Conservation (phyloP, 805 yeast genomes). For the Monosporozyma siamensis region DNA sequence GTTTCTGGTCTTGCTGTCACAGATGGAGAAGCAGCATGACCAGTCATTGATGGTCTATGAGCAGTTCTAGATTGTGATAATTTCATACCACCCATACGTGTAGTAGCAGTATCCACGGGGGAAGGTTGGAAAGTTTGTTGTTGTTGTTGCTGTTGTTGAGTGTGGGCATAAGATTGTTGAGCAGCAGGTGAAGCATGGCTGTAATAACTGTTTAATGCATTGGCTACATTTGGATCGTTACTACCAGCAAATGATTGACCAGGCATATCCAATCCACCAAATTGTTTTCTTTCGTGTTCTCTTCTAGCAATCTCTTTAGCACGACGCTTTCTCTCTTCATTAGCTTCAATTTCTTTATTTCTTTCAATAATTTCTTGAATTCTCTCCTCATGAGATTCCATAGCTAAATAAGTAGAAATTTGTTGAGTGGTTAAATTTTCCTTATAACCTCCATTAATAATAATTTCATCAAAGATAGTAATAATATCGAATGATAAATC, state of each 20-base stretch:
- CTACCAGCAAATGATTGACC: constrained; percentile 17
- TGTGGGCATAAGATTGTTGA: constrained; percentile 27
- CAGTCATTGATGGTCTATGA: background rate
- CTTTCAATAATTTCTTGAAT: constrained; percentile 96
- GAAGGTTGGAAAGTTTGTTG: constrained; percentile 9
- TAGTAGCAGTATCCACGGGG: background rate
- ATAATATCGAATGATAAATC: constrained; percentile 81
- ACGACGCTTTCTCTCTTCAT: constrained; percentile 91
- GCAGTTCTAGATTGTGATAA: constrained; percentile 4
- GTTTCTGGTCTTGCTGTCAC: constrained; percentile 6
- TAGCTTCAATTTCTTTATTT: constrained; percentile 93
- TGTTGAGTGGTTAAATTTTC: constrained; percentile 78
- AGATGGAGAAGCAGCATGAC: background rate
- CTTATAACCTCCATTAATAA: constrained; percentile 84
- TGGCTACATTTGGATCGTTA: constrained; percentile 28
- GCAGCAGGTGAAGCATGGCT: constrained; percentile 33
- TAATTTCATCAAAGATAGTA: constrained; percentile 89
- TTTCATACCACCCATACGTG: constrained; percentile 20
- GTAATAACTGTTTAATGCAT: constrained; percentile 32
- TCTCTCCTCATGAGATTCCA: constrained; percentile 98
- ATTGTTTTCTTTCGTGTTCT: constrained; percentile 38
- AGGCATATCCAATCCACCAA: constrained; percentile 21
- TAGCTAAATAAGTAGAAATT: constrained; percentile 80
- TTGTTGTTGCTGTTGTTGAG: constrained; percentile 12
- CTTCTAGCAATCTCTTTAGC: constrained; percentile 83